Evolutionary conservation across 495 filamentous ascomycete species (phyloP).

Genomic region (Aspergillus panamensis): DNA sequence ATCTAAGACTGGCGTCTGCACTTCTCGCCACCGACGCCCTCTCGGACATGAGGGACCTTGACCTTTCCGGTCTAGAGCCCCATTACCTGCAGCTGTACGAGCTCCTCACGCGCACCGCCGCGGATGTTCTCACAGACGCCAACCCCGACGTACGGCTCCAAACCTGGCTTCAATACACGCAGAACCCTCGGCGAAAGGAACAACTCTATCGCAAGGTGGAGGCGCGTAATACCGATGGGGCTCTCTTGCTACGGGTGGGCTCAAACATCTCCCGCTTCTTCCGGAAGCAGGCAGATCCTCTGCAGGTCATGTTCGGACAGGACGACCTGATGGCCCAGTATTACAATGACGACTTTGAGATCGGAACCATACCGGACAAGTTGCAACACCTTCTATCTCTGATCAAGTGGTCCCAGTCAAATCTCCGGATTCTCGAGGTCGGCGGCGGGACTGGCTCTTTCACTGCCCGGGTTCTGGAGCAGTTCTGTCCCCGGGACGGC

Average conservation of each 20-base stretch:
- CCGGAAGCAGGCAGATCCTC: constrained; percentile 27
- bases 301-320: constrained; percentile 28
- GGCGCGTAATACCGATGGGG: neutral
- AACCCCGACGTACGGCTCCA: too few species aligned
- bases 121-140: too few species aligned
- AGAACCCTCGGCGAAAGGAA: too few species aligned
- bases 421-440: constrained; percentile 4
- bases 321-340: constrained; percentile 20
- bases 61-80: too few species aligned
- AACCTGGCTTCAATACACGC: too few species aligned
- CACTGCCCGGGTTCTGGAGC: neutral
- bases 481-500: neutral
- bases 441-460: constrained; percentile 12
- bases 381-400: neutral
- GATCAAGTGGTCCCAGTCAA: neutral
- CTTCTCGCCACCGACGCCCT: too few species aligned
- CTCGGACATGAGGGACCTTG: too few species aligned
- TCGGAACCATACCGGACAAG: neutral
- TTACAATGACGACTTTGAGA: constrained; percentile 7
- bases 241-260: neutral
- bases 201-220: too few species aligned
- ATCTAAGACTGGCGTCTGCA: too few species aligned
- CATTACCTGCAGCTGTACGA: too few species aligned
- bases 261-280: constrained; percentile 27
- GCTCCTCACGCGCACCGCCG: too few species aligned